These are phyloP conservation scores for Poa pratensis DNA, from an alignment of 176 grass and related monocot genomes.

Conservation along the genomic window DNA sequence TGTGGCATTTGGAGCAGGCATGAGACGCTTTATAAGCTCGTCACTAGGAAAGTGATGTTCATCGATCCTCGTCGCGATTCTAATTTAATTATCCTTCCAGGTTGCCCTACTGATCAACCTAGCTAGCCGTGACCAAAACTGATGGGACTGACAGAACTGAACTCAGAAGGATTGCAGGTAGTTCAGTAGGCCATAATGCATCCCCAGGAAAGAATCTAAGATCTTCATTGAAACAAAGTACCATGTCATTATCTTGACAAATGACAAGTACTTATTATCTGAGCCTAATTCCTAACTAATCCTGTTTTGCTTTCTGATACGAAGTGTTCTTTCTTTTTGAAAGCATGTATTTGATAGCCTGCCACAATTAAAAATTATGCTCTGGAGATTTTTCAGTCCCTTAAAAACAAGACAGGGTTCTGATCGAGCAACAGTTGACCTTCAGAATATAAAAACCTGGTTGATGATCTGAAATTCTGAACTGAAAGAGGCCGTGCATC, in stretches of 20 bases:
- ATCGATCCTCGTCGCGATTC: not conserved
- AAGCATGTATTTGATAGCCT: not conserved
- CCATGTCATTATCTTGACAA: not conserved
- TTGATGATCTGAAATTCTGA: constrained; percentile 17
- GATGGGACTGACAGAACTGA: constrained; percentile 28
- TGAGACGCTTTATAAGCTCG: constrained; percentile 35
- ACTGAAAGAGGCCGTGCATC: not conserved
- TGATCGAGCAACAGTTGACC: constrained; percentile 8
- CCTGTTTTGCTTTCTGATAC: not conserved
- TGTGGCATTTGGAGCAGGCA: constrained; percentile 36
- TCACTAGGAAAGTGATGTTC: not conserved
- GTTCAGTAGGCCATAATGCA: constrained; percentile 35
- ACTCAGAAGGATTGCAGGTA: constrained; percentile 8
- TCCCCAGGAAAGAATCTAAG: constrained; percentile 1
- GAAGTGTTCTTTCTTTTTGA: not conserved
- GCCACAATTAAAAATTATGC: not conserved
- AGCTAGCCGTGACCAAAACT: constrained; percentile 7
- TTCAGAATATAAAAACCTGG: constrained; percentile 17
- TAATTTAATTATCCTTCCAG: not conserved
- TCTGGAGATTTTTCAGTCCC: not conserved
- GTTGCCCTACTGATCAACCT: not conserved
- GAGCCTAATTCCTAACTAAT: not conserved
- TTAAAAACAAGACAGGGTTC: constrained; percentile 2
- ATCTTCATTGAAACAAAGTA: not conserved
- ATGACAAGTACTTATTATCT: not conserved